Evolutionary conservation across 2,329 filamentous ascomycete species (phyloP).

Genomic region (Verticillium longisporum): DNA sequence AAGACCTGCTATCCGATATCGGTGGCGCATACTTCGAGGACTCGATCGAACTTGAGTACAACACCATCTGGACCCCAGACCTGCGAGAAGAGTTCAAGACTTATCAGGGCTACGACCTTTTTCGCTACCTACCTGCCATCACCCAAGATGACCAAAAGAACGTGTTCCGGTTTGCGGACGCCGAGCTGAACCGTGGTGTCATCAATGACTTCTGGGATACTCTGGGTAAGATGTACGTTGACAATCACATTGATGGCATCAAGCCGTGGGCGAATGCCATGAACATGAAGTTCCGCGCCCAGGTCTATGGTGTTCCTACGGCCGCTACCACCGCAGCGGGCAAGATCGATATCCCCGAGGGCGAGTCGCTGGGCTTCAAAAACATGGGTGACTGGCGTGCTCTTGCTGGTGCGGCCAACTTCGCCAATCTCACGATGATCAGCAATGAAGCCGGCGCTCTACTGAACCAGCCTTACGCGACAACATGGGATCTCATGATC

Average conservation of each 20-base stretch:
- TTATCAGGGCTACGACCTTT: slow-evolving; percentile 5
- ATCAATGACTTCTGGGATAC: slow-evolving; percentile 10
- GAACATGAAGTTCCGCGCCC: slow-evolving; percentile 8
- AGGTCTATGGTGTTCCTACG: slow-evolving; percentile 7
- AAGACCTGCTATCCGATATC: slow-evolving; percentile 2
- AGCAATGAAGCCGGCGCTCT: slow-evolving; percentile 6
- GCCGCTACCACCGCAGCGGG: slow-evolving; percentile 2
- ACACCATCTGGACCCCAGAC: slow-evolving; percentile 5
- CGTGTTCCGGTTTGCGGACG: slow-evolving; percentile 3
- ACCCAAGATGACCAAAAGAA: slow-evolving; percentile 7
- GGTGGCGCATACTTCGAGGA: slow-evolving; percentile 9
- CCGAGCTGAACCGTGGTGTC: slow-evolving; percentile 6
- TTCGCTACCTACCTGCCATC: slow-evolving; percentile 4
- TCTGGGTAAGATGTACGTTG: slow-evolving; percentile 7
- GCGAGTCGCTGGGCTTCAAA: slow-evolving; percentile 2
- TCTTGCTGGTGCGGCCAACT: slow-evolving; percentile 2
- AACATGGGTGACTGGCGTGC: slow-evolving; percentile 3
- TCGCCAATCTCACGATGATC: slow-evolving; percentile 1
- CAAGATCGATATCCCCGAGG: slow-evolving; percentile 3
- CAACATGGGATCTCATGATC: slow-evolving; percentile 2
- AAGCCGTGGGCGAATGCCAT: slow-evolving; percentile 1
- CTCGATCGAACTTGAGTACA: slow-evolving; percentile 8
- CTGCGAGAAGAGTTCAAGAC: slow-evolving; percentile 5
- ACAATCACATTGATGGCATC: slow-evolving; percentile 6
- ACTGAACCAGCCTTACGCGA: not conserved